A percentile compares a stretch with the other conserved stretches of the same genome.
Evolutionary conservation across 2,329 filamentous ascomycete species (phyloP).

Genomic region (Beauveria brongniartii): DNA sequence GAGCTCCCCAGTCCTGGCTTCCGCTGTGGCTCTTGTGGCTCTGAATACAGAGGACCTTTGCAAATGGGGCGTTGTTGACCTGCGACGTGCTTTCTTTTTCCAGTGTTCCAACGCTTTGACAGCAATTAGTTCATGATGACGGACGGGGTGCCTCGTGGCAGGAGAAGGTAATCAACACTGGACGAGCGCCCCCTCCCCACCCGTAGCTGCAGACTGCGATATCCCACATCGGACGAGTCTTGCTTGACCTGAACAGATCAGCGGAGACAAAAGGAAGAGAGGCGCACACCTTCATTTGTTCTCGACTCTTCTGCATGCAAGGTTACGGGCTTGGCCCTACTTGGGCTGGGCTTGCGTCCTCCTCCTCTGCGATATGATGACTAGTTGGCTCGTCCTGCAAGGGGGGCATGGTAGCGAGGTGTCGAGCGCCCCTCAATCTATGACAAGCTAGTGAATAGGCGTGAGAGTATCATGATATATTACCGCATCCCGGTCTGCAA

Average conservation of each 20-base stretch:
- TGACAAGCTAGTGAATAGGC: neutral
- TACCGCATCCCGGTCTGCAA: neutral
- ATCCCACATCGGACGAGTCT: constrained; percentile 7
- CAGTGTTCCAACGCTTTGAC: neutral
- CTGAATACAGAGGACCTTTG: neutral
- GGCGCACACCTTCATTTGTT: neutral
- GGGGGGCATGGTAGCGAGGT: neutral
- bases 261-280: neutral
- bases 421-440: neutral
- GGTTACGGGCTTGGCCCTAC: neutral
- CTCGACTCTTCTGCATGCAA: neutral
- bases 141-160: neutral
- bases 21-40: neutral
- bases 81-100: neutral
- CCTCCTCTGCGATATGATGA: neutral
- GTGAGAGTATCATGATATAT: constrained; percentile 1
- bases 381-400: neutral
- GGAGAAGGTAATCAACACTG: neutral
- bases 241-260: constrained; percentile 1
- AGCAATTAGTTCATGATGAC: neutral
- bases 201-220: neutral
- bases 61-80: neutral
- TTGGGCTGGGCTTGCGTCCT: neutral
- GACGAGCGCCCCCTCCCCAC: neutral
- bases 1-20: neutral